Percentiles rank a stretch among this genome's conserved stretches.
Evolutionary conservation across 768 basidiomycete genomes (phyloP).

Genomic region (Suillus lakei): DNA sequence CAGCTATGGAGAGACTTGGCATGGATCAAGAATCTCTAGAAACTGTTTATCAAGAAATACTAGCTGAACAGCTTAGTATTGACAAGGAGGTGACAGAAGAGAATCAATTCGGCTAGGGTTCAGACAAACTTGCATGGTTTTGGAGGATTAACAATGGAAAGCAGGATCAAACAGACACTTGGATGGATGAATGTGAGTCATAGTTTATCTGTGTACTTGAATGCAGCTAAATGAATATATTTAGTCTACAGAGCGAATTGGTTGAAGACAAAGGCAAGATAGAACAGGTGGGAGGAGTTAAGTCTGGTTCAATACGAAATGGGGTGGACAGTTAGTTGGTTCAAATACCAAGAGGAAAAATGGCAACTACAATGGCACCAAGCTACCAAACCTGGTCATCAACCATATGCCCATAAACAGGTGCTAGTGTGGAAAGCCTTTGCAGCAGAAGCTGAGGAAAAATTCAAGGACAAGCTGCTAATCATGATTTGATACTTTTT

Average conservation of each 20-base stretch:
- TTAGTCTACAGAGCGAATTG: constrained; percentile 11
- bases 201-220: too few species aligned
- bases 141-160: constrained; percentile 1
- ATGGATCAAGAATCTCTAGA: not conserved
- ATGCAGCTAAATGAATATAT: too few species aligned
- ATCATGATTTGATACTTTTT: too few species aligned
- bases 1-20: not conserved
- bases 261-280: constrained; percentile 21
- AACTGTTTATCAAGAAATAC: constrained; percentile 8
- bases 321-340: constrained; percentile 22
- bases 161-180: not conserved
- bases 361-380: not conserved
- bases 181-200: constrained; percentile 13
- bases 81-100: constrained; percentile 16
- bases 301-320: constrained; percentile 21
- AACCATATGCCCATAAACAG: constrained; percentile 7
- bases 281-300: constrained; percentile 24
- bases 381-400: not conserved
- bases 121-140: constrained; percentile 9
- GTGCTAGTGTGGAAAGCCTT: not conserved
- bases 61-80: constrained; percentile 6
- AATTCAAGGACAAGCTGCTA: not conserved
- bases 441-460: not conserved
- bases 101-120: constrained; percentile 13
- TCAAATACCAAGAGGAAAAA: constrained; percentile 2